Evolutionary conservation across 1,284 basidiomycete genomes (phyloP).

Genomic region (Irpex sp.): DNA sequence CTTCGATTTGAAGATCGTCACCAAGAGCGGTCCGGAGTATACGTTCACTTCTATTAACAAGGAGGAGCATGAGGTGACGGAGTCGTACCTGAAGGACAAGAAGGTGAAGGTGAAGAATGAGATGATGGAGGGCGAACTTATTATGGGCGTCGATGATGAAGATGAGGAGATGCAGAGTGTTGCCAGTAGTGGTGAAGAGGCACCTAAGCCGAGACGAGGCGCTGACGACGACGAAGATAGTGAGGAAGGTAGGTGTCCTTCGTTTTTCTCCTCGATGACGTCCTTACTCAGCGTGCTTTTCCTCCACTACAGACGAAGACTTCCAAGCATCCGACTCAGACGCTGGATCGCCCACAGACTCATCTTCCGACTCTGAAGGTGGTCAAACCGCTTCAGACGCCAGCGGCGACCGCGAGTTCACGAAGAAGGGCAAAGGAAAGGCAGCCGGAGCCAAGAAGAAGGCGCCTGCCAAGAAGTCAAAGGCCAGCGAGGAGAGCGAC

Average conservation of each 20-base stretch:
- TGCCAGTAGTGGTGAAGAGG: slow-evolving; percentile 66
- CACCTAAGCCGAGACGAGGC: slow-evolving; percentile 46
- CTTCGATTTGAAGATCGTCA: slow-evolving; percentile 91
- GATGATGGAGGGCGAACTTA: slow-evolving; percentile 85
- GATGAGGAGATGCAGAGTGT: slow-evolving; percentile 84
- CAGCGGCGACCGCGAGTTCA: slow-evolving; percentile 64
- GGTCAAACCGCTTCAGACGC: slow-evolving; percentile 80
- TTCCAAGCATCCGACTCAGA: slow-evolving; percentile 86
- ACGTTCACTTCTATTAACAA: slow-evolving; percentile 94
- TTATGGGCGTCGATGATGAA: slow-evolving; percentile 73
- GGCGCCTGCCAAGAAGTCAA: slow-evolving; percentile 33
- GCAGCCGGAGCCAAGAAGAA: slow-evolving; percentile 32
- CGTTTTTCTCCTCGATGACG: slow-evolving; percentile 1
- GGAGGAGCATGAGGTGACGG: slow-evolving; percentile 90
- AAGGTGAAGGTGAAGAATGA: slow-evolving; percentile 96
- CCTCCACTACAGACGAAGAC: slow-evolving; percentile 63
- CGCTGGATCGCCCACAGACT: slow-evolving; percentile 77
- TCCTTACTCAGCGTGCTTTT: neutral
- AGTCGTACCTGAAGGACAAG: slow-evolving; percentile 84
- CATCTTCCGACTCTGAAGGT: slow-evolving; percentile 69
- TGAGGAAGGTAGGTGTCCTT: slow-evolving; percentile 64
- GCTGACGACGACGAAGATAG: slow-evolving; percentile 75
- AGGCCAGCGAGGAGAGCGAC: slow-evolving; percentile 28
- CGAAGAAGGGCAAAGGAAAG: slow-evolving; percentile 43
- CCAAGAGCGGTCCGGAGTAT: slow-evolving; percentile 79